A percentile compares a stretch with the other conserved stretches of the same genome.
These are phyloP conservation scores for Entelexis paramagnoliae DNA, from an alignment of 1,139 yeast genomes.

Conservation along the genomic window DNA sequence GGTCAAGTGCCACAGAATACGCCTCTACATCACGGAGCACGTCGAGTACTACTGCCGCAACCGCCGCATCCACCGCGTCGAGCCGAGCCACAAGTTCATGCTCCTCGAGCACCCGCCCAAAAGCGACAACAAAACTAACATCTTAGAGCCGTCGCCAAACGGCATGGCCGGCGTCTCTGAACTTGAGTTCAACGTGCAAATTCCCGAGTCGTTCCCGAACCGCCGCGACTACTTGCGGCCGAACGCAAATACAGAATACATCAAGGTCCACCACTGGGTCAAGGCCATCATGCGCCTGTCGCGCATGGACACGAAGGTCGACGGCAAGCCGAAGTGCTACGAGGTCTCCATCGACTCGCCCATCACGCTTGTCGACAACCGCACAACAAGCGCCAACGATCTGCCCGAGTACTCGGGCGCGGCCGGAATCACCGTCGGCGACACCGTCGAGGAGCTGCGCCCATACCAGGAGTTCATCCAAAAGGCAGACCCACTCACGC, in stretches of 20 bases:
- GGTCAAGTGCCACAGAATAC: slow-evolving; percentile 72
- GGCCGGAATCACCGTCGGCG: not conserved
- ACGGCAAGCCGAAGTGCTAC: slow-evolving; percentile 61
- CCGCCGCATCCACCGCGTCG: slow-evolving; percentile 81
- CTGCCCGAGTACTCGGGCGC: slow-evolving; percentile 33
- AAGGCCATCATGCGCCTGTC: slow-evolving; percentile 75
- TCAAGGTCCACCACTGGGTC: slow-evolving; percentile 89
- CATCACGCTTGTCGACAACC: slow-evolving; percentile 54
- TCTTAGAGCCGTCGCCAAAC: slow-evolving; percentile 32
- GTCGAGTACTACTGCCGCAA: slow-evolving; percentile 79
- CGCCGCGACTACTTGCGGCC: slow-evolving; percentile 50
- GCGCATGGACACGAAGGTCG: slow-evolving; percentile 42
- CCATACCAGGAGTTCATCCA: slow-evolving; percentile 22
- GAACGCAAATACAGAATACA: slow-evolving; percentile 65
- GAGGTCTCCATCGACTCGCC: slow-evolving; percentile 91
- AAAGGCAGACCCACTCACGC: slow-evolving; percentile 2
- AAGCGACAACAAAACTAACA: slow-evolving; percentile 32
- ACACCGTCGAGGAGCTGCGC: slow-evolving; percentile 15
- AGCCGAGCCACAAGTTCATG: slow-evolving; percentile 72
- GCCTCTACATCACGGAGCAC: slow-evolving; percentile 79
- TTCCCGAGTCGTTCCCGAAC: slow-evolving; percentile 49
- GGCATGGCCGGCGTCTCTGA: slow-evolving; percentile 40
- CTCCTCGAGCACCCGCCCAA: slow-evolving; percentile 69
- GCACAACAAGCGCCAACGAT: slow-evolving; percentile 33
- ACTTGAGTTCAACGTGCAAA: slow-evolving; percentile 70